phyloP scores from a whole-genome alignment of 2,329 filamentous ascomycete genomes.

The Westerdykella sp. region DNA sequence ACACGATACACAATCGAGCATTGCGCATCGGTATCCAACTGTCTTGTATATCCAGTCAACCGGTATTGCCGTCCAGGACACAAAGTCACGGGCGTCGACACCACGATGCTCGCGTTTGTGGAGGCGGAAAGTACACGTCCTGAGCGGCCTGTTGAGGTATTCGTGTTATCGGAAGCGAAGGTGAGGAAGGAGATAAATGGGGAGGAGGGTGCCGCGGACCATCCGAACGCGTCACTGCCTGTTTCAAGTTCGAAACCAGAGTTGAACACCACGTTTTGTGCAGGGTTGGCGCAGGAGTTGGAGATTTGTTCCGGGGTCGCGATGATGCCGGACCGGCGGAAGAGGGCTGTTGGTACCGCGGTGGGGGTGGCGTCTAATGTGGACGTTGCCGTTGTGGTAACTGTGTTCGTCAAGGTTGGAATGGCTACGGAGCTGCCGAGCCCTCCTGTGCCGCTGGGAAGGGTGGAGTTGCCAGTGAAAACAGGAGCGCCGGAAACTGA shows the following conservation, averaged over 20 bases:
- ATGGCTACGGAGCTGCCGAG: slow-evolving; percentile 1
- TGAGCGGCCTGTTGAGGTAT: slow-evolving; percentile 4
- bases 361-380: slow-evolving; percentile 1
- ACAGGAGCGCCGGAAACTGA: not conserved
- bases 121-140: slow-evolving; percentile 20
- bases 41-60: slow-evolving; percentile 10
- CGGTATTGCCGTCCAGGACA: slow-evolving; percentile 21
- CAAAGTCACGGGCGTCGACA: slow-evolving; percentile 23
- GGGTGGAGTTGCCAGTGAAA: slow-evolving; percentile 6
- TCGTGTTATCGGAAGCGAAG: slow-evolving; percentile 1
- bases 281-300: slow-evolving; percentile 17
- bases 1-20: slow-evolving; percentile 16
- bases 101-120: slow-evolving; percentile 12
- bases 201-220: slow-evolving; percentile 15
- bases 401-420: slow-evolving; percentile 1
- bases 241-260: slow-evolving; percentile 16
- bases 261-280: slow-evolving; percentile 22
- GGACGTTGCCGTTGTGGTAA: not conserved
- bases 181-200: slow-evolving; percentile 14
- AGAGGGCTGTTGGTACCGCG: slow-evolving; percentile 1
- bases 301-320: slow-evolving; percentile 22
- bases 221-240: slow-evolving; percentile 14
- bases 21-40: slow-evolving; percentile 12
- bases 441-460: slow-evolving; percentile 3
- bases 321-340: slow-evolving; percentile 12